A percentile compares a stretch with the other conserved stretches of the same genome.
These are phyloP conservation scores for Maudiozyma barnettii DNA, from an alignment of 805 yeast species.

Conservation along the genomic window DNA sequence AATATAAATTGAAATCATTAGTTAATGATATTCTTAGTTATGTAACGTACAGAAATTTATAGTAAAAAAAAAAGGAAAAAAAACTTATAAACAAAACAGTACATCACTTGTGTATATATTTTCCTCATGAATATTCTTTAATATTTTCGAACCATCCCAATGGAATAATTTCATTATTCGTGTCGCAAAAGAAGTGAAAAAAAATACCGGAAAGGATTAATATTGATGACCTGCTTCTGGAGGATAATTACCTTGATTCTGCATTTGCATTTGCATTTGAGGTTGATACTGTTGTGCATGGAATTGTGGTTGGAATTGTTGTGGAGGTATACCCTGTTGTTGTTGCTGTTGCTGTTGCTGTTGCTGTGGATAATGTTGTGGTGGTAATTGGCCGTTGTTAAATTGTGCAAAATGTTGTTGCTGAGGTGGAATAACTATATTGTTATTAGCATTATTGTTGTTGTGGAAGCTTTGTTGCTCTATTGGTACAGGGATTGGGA, in stretches of 20 bases:
- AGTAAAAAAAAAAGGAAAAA: background rate
- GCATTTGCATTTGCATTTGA: slow-evolving; percentile 9
- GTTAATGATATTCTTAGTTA: background rate
- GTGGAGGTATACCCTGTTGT: slow-evolving; percentile 21
- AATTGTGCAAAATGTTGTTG: slow-evolving; percentile 9
- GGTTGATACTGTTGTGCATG: slow-evolving; percentile 23
- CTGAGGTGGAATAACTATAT: slow-evolving; percentile 10
- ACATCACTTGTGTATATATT: background rate
- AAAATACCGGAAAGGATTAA: background rate
- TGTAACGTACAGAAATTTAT: background rate
- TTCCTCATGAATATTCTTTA: background rate
- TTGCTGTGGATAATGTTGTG: slow-evolving; percentile 20
- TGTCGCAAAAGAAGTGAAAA: background rate
- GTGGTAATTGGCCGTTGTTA: slow-evolving; percentile 14
- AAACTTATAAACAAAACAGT: background rate
- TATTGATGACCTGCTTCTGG: background rate
- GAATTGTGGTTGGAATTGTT: slow-evolving; percentile 11
- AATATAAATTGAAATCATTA: background rate
- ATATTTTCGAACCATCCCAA: background rate
- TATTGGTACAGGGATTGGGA: slow-evolving; percentile 85
- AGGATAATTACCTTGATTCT: background rate
- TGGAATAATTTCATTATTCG: background rate
- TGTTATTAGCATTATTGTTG: slow-evolving; percentile 28
- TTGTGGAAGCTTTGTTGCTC: slow-evolving; percentile 30
- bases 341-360: slow-evolving; percentile 15